Evolutionary conservation across 2,329 filamentous ascomycete species (phyloP).

Genomic region (Scorias spongiosa): DNA sequence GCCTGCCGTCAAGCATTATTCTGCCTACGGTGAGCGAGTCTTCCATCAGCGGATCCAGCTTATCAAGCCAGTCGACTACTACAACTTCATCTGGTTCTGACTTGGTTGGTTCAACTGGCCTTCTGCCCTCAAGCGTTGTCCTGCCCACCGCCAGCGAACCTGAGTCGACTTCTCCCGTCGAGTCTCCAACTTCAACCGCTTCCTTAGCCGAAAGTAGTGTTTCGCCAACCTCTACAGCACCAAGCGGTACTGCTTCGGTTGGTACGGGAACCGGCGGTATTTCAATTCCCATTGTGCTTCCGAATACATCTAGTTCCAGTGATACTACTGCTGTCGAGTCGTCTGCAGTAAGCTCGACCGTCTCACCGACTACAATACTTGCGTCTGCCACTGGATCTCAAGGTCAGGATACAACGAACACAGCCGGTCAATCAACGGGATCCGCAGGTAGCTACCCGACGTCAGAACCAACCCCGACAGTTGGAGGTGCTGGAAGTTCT

Average conservation of each 20-base stretch:
- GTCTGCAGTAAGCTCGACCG: conserved; percentile 1
- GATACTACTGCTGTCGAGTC: conserved; percentile 1
- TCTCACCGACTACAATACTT: neutral
- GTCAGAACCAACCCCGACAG: neutral
- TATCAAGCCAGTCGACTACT: too few species aligned
- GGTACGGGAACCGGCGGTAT: conserved; percentile 5
- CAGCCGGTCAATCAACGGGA: neutral
- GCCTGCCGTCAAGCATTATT: conserved; percentile 1
- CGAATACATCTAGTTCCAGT: conserved; percentile 6
- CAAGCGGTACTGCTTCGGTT: neutral
- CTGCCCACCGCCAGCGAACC: neutral
- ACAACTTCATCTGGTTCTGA: neutral
- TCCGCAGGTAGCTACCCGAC: neutral
- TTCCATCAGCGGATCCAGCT: neutral
- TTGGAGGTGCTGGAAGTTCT: neutral
- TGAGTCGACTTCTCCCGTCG: neutral
- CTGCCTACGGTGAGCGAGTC: neutral
- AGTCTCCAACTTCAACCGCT: neutral
- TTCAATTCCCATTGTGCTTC: conserved; percentile 11
- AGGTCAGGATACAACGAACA: neutral
- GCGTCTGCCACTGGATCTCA: neutral
- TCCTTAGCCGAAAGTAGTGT: neutral
- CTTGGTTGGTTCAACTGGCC: conserved; percentile 3
- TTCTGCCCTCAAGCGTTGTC: conserved; percentile 4
- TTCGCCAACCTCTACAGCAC: neutral